These are phyloP conservation scores for Phycomyces nitens DNA, from an alignment of 192 early-diverging fungal genomes.

Conservation along the genomic window DNA sequence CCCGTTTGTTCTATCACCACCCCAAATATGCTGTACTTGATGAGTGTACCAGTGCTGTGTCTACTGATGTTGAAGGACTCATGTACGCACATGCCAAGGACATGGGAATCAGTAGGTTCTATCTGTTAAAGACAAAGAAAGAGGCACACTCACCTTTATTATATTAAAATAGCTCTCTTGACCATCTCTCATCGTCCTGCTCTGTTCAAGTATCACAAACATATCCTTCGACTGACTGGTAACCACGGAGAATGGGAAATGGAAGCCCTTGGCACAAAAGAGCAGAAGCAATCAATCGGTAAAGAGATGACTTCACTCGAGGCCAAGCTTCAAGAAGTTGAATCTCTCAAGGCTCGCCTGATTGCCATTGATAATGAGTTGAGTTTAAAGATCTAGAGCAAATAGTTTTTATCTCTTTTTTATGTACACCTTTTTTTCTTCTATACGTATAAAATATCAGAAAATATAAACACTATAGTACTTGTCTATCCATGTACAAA, in stretches of 20 bases:
- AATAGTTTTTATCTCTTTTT: too few species aligned
- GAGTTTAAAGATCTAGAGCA: constrained; percentile 31
- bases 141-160: background rate
- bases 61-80: constrained; percentile 87
- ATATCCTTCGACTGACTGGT: constrained; percentile 86
- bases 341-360: constrained; percentile 41
- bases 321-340: constrained; percentile 48
- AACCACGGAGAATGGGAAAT: constrained; percentile 83
- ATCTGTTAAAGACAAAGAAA: background rate
- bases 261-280: constrained; percentile 75
- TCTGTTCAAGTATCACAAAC: constrained; percentile 94
- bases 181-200: constrained; percentile 95
- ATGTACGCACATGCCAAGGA: constrained; percentile 83
- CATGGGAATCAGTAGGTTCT: constrained; percentile 69
- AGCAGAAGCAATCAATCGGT: constrained; percentile 79
- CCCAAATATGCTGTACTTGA: constrained; percentile 95
- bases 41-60: constrained; percentile 87
- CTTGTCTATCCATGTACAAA: background rate
- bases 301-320: constrained; percentile 81
- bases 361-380: constrained; percentile 52
- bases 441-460: constrained; percentile 10
- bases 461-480: background rate
- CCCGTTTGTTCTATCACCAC: constrained; percentile 93
- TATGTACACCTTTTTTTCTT: too few species aligned
- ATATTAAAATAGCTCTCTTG: constrained; percentile 55